Conservation (phyloP, 2,329 filamentous ascomycete species). For the Microsporum canis region DNA sequence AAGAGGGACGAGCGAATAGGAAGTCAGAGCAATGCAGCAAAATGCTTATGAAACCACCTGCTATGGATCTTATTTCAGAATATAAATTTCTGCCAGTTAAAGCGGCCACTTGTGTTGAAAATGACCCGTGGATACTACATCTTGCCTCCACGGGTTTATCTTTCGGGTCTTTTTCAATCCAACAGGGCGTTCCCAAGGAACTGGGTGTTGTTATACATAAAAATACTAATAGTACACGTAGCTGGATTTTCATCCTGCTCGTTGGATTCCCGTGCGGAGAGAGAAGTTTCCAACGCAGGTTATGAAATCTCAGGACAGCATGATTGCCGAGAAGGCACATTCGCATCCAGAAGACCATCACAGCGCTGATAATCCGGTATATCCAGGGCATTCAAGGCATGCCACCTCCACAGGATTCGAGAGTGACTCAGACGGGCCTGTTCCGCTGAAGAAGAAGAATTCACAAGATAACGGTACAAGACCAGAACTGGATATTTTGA, state of each 20-base stretch:
- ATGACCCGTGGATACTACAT: background rate
- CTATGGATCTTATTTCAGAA: background rate
- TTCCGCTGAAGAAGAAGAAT: background rate
- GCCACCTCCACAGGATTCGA: background rate
- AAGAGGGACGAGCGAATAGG: background rate
- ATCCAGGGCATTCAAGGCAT: background rate
- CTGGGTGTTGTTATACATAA: background rate
- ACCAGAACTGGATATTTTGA: background rate
- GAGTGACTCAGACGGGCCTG: background rate
- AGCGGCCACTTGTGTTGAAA: background rate
- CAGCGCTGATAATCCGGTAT: background rate
- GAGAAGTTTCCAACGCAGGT: background rate
- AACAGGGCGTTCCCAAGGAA: background rate
- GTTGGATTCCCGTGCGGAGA: background rate
- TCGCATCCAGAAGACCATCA: background rate
- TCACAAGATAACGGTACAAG: background rate
- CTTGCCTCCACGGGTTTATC: background rate
- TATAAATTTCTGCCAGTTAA: background rate
- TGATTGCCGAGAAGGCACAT: background rate
- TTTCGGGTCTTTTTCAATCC: background rate
- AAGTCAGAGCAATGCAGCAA: too few species aligned
- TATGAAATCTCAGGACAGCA: background rate
- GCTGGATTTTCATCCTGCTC: background rate
- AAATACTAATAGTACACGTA: background rate
- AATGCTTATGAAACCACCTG: background rate